phyloP scores from a whole-genome alignment of 2,329 filamentous ascomycete genomes.

The Anthostomella pinea region DNA sequence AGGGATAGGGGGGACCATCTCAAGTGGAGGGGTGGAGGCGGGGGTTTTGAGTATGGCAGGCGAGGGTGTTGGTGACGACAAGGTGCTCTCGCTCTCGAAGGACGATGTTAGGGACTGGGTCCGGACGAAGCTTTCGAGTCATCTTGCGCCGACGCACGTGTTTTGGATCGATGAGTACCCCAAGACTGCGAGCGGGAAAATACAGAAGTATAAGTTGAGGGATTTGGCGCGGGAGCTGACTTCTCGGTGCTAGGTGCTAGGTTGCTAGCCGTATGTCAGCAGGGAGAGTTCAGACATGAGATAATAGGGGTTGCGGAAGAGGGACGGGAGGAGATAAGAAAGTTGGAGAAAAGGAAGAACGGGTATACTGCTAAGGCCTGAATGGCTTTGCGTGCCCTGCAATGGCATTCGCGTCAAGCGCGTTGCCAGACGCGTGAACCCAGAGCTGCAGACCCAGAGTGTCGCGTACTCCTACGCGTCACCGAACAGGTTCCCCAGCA shows the following conservation, averaged over 20 bases:
- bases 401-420: too few relatives aligned
- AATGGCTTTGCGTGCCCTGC: too few relatives aligned
- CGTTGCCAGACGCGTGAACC: too few relatives aligned
- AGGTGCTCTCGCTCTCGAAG: slow-evolving; percentile 50
- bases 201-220: slow-evolving; percentile 86
- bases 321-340: background rate
- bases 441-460: too few relatives aligned
- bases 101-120: slow-evolving; percentile 72
- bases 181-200: slow-evolving; percentile 95
- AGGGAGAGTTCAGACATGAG: background rate
- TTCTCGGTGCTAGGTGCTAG: too few relatives aligned
- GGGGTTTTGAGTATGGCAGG: too few relatives aligned
- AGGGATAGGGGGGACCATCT: slow-evolving; percentile 13
- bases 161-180: slow-evolving; percentile 85
- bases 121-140: slow-evolving; percentile 60
- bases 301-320: background rate
- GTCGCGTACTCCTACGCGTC: too few relatives aligned
- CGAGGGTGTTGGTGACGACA: slow-evolving; percentile 16
- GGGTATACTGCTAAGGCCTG: too few relatives aligned
- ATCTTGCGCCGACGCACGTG: slow-evolving; percentile 85
- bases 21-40: slow-evolving; percentile 6
- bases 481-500: too few relatives aligned
- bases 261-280: too few relatives aligned
- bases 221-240: slow-evolving; percentile 53
- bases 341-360: too few relatives aligned